Conservation (phyloP, 345 rosid genomes). For the Eucalyptus camaldulensis region DNA sequence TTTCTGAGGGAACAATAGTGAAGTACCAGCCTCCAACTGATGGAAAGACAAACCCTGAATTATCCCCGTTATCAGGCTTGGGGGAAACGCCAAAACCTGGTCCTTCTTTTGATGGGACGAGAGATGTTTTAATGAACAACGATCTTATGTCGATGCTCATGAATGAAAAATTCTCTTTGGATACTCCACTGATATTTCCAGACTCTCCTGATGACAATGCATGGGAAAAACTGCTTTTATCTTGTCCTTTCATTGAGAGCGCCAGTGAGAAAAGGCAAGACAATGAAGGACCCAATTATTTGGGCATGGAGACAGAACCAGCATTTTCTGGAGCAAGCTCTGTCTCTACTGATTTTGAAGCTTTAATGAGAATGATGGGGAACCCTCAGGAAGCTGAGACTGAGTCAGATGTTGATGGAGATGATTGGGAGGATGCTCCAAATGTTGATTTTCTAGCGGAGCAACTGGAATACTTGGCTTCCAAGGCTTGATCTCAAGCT, state of each 20-base stretch:
- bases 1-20: slow-evolving; percentile 52
- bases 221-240: slow-evolving; percentile 68
- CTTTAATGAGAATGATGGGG: slow-evolving; percentile 35
- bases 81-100: slow-evolving; percentile 10
- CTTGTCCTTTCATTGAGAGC: slow-evolving; percentile 21
- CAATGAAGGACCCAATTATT: slow-evolving; percentile 7
- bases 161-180: slow-evolving; percentile 38
- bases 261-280: slow-evolving; percentile 13
- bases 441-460: slow-evolving; percentile 41
- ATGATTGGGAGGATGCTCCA: slow-evolving; percentile 18
- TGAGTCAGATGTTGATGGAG: slow-evolving; percentile 11
- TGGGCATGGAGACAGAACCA: slow-evolving; percentile 14
- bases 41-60: slow-evolving; percentile 18
- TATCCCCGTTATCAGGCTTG: neutral
- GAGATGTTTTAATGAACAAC: slow-evolving; percentile 44
- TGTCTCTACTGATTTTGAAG: slow-evolving; percentile 25
- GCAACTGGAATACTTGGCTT: slow-evolving; percentile 38
- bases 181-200: slow-evolving; percentile 46
- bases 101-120: slow-evolving; percentile 18
- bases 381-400: slow-evolving; percentile 10
- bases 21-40: slow-evolving; percentile 51
- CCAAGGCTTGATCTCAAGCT: neutral
- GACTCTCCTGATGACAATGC: slow-evolving; percentile 63
- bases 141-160: slow-evolving; percentile 59
- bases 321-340: slow-evolving; percentile 6